Base-by-base conservation (phyloP, 306 rosid species). In the barrel medic (Medicago truncatula) region DNA sequence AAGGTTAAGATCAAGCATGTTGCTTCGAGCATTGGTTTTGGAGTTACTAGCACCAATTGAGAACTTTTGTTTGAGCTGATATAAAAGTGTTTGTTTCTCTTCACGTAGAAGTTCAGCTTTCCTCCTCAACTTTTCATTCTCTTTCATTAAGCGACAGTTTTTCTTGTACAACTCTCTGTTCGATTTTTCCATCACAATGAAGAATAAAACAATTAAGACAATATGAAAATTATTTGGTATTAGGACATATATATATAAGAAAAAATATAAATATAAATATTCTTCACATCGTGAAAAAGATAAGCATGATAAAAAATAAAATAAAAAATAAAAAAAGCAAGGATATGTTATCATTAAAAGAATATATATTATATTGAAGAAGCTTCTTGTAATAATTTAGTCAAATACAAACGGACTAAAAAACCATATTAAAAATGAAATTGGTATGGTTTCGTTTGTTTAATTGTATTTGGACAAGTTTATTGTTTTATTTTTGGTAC, bases 91-190 rank as follows among this genome's bases (percentile, higher is more conserved):
- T 54, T 95, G 97, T 74, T 95, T 95, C 90, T 90, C 97, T 67
- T 95, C 93, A 77, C 90, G 89, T 16, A 95, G 93, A 83, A 87
- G 25, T 59, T 92, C 91, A 6, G 96, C 98, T 41, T 90, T 90
- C 93, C 92, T 95, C 85, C 97, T 92, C 8, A 28, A 83, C 86
- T 70, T 89, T 71, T 91, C 97, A 72, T 94, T 94, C 86, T 94
- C 97, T 71, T 89, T 82, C 91, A 91, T 83, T 80, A 94, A 89
- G 91, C 82, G 88, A 74, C 91, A 88, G 88, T 94, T 94, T 83
- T 94, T 88, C 78, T 75, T 73, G 80, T 84, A 87, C 77, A 94
- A 28, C 31, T 95, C 90, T 44, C 93, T 87, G 90, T 95, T 95
- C 78, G 90, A 50, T 79, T 91, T 95, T 47, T 95, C 98, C 98